Conservation (phyloP, 1,139 yeast species). For the Blastobotrys ciferrii region DNA sequence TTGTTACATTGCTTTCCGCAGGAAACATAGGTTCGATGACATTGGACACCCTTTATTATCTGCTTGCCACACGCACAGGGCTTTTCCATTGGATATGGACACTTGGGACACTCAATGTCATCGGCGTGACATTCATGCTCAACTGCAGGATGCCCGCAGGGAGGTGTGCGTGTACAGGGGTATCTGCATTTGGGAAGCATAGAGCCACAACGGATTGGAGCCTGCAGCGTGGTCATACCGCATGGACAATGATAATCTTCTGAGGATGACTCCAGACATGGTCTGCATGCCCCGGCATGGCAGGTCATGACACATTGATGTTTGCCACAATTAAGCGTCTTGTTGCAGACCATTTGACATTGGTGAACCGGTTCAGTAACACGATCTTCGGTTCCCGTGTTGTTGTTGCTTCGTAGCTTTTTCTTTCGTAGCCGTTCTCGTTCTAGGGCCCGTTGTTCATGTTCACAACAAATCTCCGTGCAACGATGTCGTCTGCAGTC, state of each 20-base stretch:
- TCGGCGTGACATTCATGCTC: constrained; percentile 72
- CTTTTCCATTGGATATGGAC: constrained; percentile 65
- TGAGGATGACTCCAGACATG: constrained; percentile 78
- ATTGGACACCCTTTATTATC: constrained; percentile 60
- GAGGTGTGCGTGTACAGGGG: constrained; percentile 59
- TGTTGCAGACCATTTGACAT: constrained; percentile 70
- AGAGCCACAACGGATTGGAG: constrained; percentile 91
- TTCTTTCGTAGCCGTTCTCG: constrained; percentile 61
- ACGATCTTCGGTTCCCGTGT: constrained; percentile 44
- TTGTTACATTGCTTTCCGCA: constrained; percentile 70
- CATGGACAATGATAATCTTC: constrained; percentile 84
- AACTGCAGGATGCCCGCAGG: constrained; percentile 76
- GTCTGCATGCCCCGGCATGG: constrained; percentile 80
- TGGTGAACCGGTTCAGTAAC: constrained; percentile 74
- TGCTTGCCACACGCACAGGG: constrained; percentile 70
- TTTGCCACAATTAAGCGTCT: constrained; percentile 63
- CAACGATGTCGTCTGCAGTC: constrained; percentile 85
- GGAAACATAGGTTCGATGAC: constrained; percentile 67
- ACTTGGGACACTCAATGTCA: constrained; percentile 65
- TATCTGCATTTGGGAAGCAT: constrained; percentile 62
- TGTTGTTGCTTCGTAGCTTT: constrained; percentile 33
- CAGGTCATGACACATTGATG: constrained; percentile 76
- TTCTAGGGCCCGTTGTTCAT: constrained; percentile 58
- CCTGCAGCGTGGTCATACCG: constrained; percentile 74
- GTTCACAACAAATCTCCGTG: constrained; percentile 63